Evolutionary conservation across 2,329 filamentous ascomycete genomes (phyloP).

Genomic region (Alternaria viburni): DNA sequence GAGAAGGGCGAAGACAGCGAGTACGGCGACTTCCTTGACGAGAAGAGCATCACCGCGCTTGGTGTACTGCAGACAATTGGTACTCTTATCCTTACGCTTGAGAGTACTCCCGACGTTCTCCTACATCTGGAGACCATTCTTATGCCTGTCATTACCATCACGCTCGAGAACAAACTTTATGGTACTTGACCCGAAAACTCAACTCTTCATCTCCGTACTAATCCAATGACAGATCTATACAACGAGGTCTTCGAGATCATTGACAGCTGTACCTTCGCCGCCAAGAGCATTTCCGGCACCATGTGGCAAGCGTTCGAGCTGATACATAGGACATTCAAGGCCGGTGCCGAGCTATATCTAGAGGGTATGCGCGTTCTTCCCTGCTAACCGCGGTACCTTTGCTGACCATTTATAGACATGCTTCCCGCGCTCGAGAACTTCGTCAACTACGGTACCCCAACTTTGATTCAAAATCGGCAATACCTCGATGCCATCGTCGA

Average conservation of each 20-base stretch:
- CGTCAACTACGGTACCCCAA: constrained; percentile 85
- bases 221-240: constrained; percentile 72
- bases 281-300: constrained; percentile 90
- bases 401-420: constrained; percentile 70
- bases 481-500: constrained; percentile 89
- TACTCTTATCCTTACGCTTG: constrained; percentile 92
- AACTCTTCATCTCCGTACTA: constrained; percentile 14
- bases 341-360: constrained; percentile 93
- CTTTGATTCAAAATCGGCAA: constrained; percentile 79
- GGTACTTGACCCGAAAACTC: constrained; percentile 56
- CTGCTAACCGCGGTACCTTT: not conserved
- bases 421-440: constrained; percentile 97
- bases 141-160: constrained; percentile 96
- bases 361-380: constrained; percentile 59
- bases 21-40: constrained; percentile 91
- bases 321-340: constrained; percentile 96
- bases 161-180: constrained; percentile 96
- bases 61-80: constrained; percentile 97
- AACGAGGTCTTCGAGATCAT: constrained; percentile 99
- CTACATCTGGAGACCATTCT: constrained; percentile 92
- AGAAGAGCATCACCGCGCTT: constrained; percentile 97
- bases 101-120: constrained; percentile 95
- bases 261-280: constrained; percentile 97
- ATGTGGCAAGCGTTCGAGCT: constrained; percentile 99
- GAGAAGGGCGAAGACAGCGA: constrained; percentile 76